These are phyloP conservation scores for Neurospora sp. DNA, from an alignment of 495 filamentous ascomycete species.

Conservation along the genomic window DNA sequence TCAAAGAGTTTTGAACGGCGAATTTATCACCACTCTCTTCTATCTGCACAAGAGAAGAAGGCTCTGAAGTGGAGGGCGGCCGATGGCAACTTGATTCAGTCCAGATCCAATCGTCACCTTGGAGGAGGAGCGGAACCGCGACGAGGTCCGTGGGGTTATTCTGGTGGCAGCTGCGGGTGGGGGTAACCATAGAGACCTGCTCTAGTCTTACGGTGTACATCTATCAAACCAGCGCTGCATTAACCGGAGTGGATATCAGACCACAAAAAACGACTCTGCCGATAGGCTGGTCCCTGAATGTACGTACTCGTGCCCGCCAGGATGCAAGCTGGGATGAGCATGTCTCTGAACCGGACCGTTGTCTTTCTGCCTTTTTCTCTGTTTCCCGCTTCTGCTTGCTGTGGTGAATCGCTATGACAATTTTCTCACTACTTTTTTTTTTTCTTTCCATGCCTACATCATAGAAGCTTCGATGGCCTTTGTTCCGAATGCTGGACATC, in stretches of 20 bases:
- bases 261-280: neutral
- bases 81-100: neutral
- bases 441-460: neutral
- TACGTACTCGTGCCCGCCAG: neutral
- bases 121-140: neutral
- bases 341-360: neutral
- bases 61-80: neutral
- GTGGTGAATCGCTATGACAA: neutral
- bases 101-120: neutral
- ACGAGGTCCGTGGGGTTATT: neutral
- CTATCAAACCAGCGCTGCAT: neutral
- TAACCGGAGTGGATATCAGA: neutral
- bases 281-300: neutral
- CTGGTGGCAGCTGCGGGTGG: neutral
- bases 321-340: neutral
- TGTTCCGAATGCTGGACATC: neutral
- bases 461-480: neutral
- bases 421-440: neutral
- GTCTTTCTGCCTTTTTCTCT: neutral
- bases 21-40: neutral
- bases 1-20: neutral
- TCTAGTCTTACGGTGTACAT: neutral
- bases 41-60: neutral
- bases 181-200: neutral
- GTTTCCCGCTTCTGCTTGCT: neutral